Conservation (phyloP, 371 early-diverging fungal genomes). For the Mucor plumbeus region DNA sequence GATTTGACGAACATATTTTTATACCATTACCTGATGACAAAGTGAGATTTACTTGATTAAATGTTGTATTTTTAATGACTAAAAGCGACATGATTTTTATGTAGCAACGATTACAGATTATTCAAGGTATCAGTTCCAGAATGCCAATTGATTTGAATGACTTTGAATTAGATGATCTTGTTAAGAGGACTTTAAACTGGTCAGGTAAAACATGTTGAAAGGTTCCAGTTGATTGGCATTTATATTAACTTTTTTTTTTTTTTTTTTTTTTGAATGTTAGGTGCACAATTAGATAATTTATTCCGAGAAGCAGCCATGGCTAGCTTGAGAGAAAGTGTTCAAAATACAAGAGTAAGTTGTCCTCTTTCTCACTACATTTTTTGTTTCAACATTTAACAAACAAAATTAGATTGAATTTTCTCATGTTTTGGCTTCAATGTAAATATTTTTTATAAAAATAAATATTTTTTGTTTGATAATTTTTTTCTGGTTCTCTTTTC, state of each 20-base stretch:
- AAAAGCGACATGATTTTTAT: not conserved
- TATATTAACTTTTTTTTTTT: not conserved
- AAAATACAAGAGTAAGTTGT: constrained; percentile 39
- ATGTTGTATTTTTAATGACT: not conserved
- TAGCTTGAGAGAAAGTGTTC: constrained; percentile 60
- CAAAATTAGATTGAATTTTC: constrained; percentile 1
- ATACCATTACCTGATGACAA: constrained; percentile 90
- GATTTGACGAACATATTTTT: constrained; percentile 98
- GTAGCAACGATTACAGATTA: constrained; percentile 59
- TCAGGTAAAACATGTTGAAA: constrained; percentile 45
- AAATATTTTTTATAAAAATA: not conserved
- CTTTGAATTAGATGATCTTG: constrained; percentile 38
- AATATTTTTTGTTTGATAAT: no score
- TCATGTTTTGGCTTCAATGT: constrained; percentile 8
- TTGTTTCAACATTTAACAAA: not conserved
- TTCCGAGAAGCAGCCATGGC: constrained; percentile 69
- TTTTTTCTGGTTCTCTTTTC: not conserved
- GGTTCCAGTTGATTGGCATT: no score
- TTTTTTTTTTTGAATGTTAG: constrained; percentile 20
- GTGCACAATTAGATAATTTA: constrained; percentile 66
- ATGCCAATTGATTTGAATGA: constrained; percentile 59
- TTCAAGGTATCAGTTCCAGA: constrained; percentile 60
- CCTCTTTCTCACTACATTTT: not conserved
- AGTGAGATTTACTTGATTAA: constrained; percentile 13
- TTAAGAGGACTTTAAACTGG: constrained; percentile 48